Percentiles rank a stretch among this genome's conserved stretches.
These are phyloP conservation scores for Gracilaria caudata DNA, from an alignment of 23 red algal genomes.

Conservation along the genomic window DNA sequence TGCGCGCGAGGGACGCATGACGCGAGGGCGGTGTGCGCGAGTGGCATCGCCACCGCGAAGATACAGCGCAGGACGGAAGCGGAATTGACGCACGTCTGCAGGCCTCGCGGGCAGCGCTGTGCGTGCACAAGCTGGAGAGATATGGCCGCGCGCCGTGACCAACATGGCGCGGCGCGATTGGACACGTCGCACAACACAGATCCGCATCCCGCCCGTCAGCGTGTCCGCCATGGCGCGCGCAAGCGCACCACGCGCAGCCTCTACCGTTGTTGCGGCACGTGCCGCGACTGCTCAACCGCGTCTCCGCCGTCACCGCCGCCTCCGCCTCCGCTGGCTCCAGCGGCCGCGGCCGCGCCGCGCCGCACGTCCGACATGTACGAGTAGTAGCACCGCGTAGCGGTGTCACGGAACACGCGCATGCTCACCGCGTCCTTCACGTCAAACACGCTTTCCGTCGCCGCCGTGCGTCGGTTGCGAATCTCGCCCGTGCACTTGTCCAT, in stretches of 20 bases:
- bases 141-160: too few relatives aligned
- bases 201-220: not conserved
- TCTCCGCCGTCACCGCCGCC: too few relatives aligned
- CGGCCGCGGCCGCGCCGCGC: not conserved
- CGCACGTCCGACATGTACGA: conserved; percentile 52
- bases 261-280: not conserved
- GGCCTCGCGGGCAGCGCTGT: not conserved
- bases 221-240: not conserved
- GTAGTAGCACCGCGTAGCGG: conserved; percentile 48
- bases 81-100: not conserved
- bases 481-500: conserved; percentile 51
- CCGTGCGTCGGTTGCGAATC: conserved; percentile 28
- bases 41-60: too few relatives aligned
- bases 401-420: conserved; percentile 52
- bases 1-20: too few relatives aligned
- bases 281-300: not conserved
- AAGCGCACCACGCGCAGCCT: too few relatives aligned
- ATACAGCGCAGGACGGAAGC: not conserved
- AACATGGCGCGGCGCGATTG: not conserved
- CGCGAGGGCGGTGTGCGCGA: too few relatives aligned
- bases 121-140: not conserved
- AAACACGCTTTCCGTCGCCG: conserved; percentile 15
- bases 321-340: not conserved
- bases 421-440: conserved; percentile 61
- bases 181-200: not conserved